Conservation (phyloP, 305 asterid genomes). For the Solanum hybrid region DNA sequence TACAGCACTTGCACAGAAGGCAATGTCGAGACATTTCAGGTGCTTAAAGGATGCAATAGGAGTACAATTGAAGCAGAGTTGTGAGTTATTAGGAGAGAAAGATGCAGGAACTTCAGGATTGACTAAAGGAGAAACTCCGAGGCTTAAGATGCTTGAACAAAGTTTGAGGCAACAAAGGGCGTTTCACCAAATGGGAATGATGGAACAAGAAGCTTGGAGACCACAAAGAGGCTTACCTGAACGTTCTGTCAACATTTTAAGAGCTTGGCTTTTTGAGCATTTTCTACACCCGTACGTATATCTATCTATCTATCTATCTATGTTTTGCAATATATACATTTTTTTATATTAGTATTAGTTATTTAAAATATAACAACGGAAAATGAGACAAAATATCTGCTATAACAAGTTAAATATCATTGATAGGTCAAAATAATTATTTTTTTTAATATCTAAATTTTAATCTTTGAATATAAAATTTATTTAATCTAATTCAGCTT, state of each 20-base stretch:
- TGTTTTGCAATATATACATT: neutral
- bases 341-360: neutral
- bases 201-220: constrained; percentile 98
- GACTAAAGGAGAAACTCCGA: constrained; percentile 90
- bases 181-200: constrained; percentile 88
- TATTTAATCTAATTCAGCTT: neutral
- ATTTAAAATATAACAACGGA: neutral
- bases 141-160: constrained; percentile 71
- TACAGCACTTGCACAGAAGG: constrained; percentile 80
- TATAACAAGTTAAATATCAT: neutral
- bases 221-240: constrained; percentile 96
- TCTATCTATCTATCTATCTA: neutral
- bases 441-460: neutral
- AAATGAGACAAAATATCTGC: neutral
- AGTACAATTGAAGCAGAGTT: constrained; percentile 55
- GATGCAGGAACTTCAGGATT: constrained; percentile 59
- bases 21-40: constrained; percentile 92
- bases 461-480: neutral
- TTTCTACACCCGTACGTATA: constrained; percentile 88
- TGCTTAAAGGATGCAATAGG: constrained; percentile 82
- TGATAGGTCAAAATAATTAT: neutral
- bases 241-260: constrained; percentile 76
- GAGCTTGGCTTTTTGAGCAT: constrained; percentile 99
- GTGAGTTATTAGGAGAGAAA: constrained; percentile 75
- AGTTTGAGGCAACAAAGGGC: constrained; percentile 78